These are phyloP conservation scores for Prunus davidiana DNA, from an alignment of 306 rosid species.

Conservation along the genomic window DNA sequence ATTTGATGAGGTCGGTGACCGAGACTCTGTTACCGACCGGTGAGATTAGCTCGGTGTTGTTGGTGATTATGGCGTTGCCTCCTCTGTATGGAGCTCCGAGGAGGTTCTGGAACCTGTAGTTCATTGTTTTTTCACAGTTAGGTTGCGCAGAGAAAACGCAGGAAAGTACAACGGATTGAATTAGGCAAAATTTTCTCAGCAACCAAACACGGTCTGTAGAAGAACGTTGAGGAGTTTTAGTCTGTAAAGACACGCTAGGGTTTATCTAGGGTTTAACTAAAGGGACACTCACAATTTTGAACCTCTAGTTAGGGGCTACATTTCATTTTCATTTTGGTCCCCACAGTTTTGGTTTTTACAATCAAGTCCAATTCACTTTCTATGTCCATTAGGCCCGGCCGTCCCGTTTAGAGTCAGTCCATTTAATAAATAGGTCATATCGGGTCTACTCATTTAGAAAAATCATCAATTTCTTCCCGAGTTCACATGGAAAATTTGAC, in stretches of 20 bases:
- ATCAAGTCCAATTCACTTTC: neutral
- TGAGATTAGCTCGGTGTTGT: conserved; percentile 63
- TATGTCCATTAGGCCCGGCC: too few relatives aligned
- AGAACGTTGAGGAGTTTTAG: neutral
- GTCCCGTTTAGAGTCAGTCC: too few relatives aligned
- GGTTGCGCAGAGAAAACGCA: neutral
- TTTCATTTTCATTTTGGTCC: neutral
- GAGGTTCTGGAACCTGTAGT: conserved; percentile 83
- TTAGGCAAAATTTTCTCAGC: neutral
- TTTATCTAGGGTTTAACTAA: conserved; percentile 4
- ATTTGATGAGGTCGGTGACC: conserved; percentile 76
- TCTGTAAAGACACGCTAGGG: conserved; percentile 7
- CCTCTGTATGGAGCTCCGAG: conserved; percentile 97
- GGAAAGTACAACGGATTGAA: neutral
- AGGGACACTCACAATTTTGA: neutral
- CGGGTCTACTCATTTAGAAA: too few relatives aligned
- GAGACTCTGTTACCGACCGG: conserved; percentile 86
- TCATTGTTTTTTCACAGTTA: conserved; percentile 38
- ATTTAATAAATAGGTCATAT: too few relatives aligned
- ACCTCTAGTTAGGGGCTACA: neutral
- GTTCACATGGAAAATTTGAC: too few relatives aligned
- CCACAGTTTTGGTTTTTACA: neutral
- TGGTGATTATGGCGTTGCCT: conserved; percentile 63
- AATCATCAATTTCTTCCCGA: too few relatives aligned
- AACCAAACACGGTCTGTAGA: neutral